A percentile compares a stretch with the other conserved stretches of the same genome.
These are phyloP conservation scores for Solanum pimpinellifolium DNA, from an alignment of 257 asterid genomes.

Conservation along the genomic window DNA sequence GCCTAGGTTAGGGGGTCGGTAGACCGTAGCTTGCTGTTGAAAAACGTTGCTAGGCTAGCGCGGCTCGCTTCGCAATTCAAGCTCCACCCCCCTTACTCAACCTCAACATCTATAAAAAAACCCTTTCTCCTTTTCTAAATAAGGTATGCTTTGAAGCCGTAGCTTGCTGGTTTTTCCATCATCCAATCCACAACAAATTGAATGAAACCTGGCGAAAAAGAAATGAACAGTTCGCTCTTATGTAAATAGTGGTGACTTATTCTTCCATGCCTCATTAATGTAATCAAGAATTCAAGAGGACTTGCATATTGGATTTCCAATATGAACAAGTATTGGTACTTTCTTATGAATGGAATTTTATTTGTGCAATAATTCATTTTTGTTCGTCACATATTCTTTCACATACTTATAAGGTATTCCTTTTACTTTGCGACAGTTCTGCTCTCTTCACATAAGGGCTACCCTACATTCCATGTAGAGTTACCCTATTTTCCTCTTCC, in stretches of 20 bases:
- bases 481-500: slow-evolving; percentile 22
- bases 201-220: too few relatives aligned
- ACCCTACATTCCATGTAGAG: slow-evolving; percentile 22
- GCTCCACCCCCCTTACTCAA: too few relatives aligned
- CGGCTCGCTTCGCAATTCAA: too few relatives aligned
- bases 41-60: too few relatives aligned
- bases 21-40: too few relatives aligned
- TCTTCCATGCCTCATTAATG: not conserved
- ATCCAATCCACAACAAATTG: too few relatives aligned
- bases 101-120: too few relatives aligned
- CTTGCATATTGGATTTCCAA: slow-evolving; percentile 11
- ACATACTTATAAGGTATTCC: slow-evolving; percentile 23
- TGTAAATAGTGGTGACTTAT: not conserved
- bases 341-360: slow-evolving; percentile 30
- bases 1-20: too few relatives aligned
- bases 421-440: slow-evolving; percentile 10
- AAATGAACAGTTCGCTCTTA: not conserved
- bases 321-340: slow-evolving; percentile 28
- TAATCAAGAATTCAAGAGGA: not conserved
- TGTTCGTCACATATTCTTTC: not conserved
- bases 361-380: slow-evolving; percentile 3
- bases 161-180: too few relatives aligned
- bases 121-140: too few relatives aligned
- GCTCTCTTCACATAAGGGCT: slow-evolving; percentile 33
- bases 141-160: too few relatives aligned